These are phyloP conservation scores for Phytopythium boreale DNA, from an alignment of 352 stramenopile genomes.

Conservation along the genomic window DNA sequence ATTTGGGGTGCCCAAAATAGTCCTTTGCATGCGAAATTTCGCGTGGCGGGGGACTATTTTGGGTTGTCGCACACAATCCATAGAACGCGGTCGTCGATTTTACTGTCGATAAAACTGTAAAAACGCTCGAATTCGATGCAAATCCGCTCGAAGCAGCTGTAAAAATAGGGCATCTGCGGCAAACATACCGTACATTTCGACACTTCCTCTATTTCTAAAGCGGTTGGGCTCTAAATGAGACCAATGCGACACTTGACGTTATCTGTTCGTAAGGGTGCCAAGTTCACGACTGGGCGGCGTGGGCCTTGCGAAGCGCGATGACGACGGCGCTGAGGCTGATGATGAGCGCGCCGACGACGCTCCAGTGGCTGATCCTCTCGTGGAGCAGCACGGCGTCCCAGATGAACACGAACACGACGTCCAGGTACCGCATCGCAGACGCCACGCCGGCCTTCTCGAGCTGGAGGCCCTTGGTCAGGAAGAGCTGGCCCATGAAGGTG, in stretches of 20 bases:
- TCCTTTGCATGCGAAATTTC: background rate
- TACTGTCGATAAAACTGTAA: too few species aligned
- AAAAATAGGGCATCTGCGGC: too few species aligned
- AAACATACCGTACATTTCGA: too few species aligned
- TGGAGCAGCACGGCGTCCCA: constrained; percentile 50
- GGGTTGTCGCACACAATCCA: background rate
- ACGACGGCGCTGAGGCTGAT: constrained; percentile 35
- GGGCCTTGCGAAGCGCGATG: constrained; percentile 40
- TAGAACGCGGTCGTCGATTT: too few species aligned
- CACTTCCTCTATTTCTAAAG: too few species aligned
- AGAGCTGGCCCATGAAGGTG: constrained; percentile 56
- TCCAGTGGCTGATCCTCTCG: constrained; percentile 44
- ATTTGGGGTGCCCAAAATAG: too few species aligned
- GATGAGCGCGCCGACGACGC: constrained; percentile 41
- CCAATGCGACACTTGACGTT: background rate
- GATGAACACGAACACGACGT: constrained; percentile 67
- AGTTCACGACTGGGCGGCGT: background rate
- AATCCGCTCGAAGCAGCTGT: too few species aligned
- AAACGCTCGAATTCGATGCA: background rate
- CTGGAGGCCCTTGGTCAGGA: constrained; percentile 69
- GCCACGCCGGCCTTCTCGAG: constrained; percentile 62
- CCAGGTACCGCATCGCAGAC: constrained; percentile 66
- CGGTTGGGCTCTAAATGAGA: too few species aligned
- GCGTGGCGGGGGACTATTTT: background rate
- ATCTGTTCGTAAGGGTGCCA: too few species aligned